Evolutionary conservation across 805 yeast species (phyloP).

Genomic region (Spathaspora hagerdaliae): DNA sequence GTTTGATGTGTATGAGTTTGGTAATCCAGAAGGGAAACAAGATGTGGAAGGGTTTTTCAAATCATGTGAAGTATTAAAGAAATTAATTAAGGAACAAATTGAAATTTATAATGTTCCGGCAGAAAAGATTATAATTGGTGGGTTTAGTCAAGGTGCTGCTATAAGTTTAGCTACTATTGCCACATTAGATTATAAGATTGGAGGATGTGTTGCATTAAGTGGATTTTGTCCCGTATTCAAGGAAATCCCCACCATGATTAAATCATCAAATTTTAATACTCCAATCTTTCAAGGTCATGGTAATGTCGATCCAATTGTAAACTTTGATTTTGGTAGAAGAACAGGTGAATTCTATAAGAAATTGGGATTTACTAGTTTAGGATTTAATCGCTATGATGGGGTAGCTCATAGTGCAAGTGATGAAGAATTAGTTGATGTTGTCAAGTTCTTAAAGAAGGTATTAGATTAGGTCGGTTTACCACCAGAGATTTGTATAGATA

Average conservation of each 20-base stretch:
- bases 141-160: conserved; percentile 94
- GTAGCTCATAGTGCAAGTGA: conserved; percentile 66
- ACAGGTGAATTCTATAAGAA: conserved; percentile 44
- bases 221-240: conserved; percentile 54
- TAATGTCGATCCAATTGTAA: conserved; percentile 64
- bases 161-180: conserved; percentile 61
- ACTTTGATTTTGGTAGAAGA: conserved; percentile 31
- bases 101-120: conserved; percentile 49
- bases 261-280: conserved; percentile 47
- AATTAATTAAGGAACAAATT: conserved; percentile 49
- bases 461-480: no score
- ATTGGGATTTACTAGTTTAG: conserved; percentile 38
- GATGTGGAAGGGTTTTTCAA: conserved; percentile 55
- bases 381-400: conserved; percentile 55
- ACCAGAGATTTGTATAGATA: no score
- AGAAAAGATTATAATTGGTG: conserved; percentile 81
- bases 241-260: conserved; percentile 15
- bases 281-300: conserved; percentile 93
- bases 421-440: conserved; percentile 59
- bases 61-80: conserved; percentile 43
- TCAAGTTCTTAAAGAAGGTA: conserved; percentile 20
- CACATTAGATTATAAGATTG: conserved; percentile 57
- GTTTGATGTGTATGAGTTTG: conserved; percentile 72
- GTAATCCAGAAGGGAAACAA: conserved; percentile 40
- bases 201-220: conserved; percentile 73